Evolutionary conservation across 305 asterid species (phyloP).

Genomic region (Solanum chacoense): DNA sequence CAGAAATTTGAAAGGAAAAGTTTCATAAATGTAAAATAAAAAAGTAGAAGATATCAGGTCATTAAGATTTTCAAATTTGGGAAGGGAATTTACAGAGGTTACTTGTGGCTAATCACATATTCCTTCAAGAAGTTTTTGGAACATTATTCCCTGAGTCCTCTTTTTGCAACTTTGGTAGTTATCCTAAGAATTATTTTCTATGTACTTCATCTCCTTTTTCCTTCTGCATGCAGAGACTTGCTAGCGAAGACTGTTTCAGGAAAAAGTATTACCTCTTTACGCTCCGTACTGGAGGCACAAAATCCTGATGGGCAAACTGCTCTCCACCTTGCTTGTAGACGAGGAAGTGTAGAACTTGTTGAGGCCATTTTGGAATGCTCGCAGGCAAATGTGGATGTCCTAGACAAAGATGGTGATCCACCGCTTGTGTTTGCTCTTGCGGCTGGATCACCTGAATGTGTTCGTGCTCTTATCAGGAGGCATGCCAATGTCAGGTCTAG

Average conservation of each 20-base stretch:
- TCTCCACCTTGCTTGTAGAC: conserved; percentile 93
- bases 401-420: conserved; percentile 96
- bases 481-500: conserved; percentile 82
- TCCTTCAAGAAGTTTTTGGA: not conserved
- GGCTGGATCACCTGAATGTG: conserved; percentile 97
- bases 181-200: not conserved
- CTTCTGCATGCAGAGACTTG: conserved; percentile 47
- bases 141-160: not conserved
- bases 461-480: conserved; percentile 68
- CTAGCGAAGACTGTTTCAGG: conserved; percentile 47
- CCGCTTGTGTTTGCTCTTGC: conserved; percentile 97
- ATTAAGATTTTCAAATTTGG: not conserved
- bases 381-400: conserved; percentile 78
- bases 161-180: not conserved
- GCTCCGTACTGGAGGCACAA: conserved; percentile 70
- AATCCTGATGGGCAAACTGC: conserved; percentile 97
- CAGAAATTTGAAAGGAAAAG: not conserved
- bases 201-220: conserved; percentile 10
- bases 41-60: not conserved
- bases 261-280: conserved; percentile 27
- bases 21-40: not conserved
- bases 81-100: not conserved
- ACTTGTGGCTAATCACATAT: not conserved
- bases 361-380: conserved; percentile 67
- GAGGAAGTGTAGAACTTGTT: conserved; percentile 85